Base-by-base conservation (phyloP, 306 rosid genomes). In the Rubus idaeus region DNA sequence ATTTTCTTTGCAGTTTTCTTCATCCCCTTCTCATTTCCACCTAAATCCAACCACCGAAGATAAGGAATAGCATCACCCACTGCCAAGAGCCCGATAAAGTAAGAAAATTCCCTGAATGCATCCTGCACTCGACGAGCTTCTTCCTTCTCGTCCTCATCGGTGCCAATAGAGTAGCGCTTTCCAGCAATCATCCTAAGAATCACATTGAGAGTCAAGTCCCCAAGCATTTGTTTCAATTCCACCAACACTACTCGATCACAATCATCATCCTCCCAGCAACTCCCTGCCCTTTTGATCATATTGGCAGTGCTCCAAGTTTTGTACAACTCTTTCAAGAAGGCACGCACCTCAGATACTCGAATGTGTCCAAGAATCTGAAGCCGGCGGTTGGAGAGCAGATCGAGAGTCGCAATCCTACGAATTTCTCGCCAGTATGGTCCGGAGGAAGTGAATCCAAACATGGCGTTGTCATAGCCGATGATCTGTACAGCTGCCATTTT, bases 1-100 rank as follows among this genome's bases (percentile, higher is more conserved):
- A 56, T 56, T 56, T 56, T 56, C 62, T 56, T 20, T 56, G 62
- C 62, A 56, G 30, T 56, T 56, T 56, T 56, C 62, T 56, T 56
- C 62, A 56, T 56, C 5, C 35, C 62, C 62, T 20, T 56, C 62
- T 56, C 62, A 56, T 56, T 35, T 56, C 62, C 62, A 20, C 35
- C 35, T 20, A 56, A 56, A 20, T 56, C 62, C 62, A 56, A 9
- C 62, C 62, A n/a, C 35, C 21, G 30, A 56, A 56, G 62, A 56
- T 20, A 56, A 9, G 62, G 62, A 56, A 56, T 26, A 20, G 62
- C 62, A 20, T 56, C 62, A 56, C 62, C 62, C 62, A 56, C 35
- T 5, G 62, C 30, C 62, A 56, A 8, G 9, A 56, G 62, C 13
- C 62, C 62, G 5, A 56, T 56, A 56, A 20, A 20, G 62, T 20